phyloP scores from a whole-genome alignment of 139 green algal genomes.

The Tetradesmus lagerheimii region DNA sequence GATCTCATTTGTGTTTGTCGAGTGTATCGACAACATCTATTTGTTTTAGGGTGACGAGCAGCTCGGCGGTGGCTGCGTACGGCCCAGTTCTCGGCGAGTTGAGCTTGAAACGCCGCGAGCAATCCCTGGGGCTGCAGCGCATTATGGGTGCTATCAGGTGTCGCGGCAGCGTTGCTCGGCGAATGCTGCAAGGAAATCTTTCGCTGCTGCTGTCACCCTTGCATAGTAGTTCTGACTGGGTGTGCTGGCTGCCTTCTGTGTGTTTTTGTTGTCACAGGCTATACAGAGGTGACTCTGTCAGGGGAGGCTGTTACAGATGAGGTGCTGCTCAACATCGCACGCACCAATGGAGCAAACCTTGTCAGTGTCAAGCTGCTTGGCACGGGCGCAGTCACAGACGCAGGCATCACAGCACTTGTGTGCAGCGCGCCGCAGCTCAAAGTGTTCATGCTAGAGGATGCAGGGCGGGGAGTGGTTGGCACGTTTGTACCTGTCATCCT shows the following conservation, averaged over 20 bases:
- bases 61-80: background rate
- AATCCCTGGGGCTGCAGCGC: background rate
- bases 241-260: background rate
- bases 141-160: too few species aligned
- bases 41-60: too few species aligned
- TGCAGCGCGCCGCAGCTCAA: conserved; percentile 40
- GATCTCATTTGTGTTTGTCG: background rate
- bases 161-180: too few species aligned
- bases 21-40: too few species aligned
- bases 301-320: conserved; percentile 64
- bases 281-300: conserved; percentile 58
- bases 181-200: background rate
- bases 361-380: conserved; percentile 50
- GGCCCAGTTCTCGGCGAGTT: background rate
- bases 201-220: background rate
- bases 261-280: conserved; percentile 51
- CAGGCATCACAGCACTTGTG: conserved; percentile 52
- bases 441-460: conserved; percentile 52
- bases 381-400: conserved; percentile 54
- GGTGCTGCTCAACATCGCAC: conserved; percentile 49
- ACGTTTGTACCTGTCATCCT: conserved; percentile 61
- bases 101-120: background rate
- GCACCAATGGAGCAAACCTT: conserved; percentile 43
- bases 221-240: background rate
- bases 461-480: conserved; percentile 49